Evolutionary conservation across 768 basidiomycete species (phyloP).

Genomic region (Myochromella boudieri): DNA sequence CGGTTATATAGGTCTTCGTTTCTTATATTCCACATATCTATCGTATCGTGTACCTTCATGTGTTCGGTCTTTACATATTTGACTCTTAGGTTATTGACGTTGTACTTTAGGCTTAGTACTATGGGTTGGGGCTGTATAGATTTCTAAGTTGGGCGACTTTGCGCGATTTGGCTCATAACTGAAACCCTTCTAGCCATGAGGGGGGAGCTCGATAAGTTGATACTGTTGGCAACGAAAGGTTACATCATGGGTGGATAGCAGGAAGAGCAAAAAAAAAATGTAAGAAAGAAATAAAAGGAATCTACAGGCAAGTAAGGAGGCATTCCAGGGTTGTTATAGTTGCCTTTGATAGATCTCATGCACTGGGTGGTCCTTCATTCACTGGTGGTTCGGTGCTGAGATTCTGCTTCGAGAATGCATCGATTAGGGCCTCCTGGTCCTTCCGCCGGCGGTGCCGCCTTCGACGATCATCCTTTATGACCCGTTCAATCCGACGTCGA

Average conservation of each 20-base stretch:
- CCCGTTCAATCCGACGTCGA: constrained; percentile 70
- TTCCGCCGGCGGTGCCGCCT: constrained; percentile 79
- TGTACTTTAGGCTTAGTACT: constrained; percentile 10
- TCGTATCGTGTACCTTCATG: neutral
- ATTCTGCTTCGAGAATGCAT: constrained; percentile 68
- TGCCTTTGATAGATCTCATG: constrained; percentile 14
- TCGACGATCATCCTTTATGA: constrained; percentile 85
- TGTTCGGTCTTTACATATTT: constrained; percentile 6
- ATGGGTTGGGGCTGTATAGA: constrained; percentile 11
- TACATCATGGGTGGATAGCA: no score
- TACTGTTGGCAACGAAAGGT: no score
- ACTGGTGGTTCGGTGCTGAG: constrained; percentile 30
- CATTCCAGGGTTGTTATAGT: constrained; percentile 2
- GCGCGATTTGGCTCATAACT: no score
- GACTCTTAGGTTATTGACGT: neutral
- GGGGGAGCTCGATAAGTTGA: no score
- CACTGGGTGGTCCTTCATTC: constrained; percentile 24
- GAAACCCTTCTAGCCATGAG: no score
- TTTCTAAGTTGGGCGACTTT: no score
- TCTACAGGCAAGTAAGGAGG: constrained; percentile 10
- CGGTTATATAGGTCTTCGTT: no score
- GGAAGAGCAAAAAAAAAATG: no score
- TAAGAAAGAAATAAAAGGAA: no score
- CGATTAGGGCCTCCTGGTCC: constrained; percentile 81
- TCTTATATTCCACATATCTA: no score